Base-by-base conservation (phyloP, 2,329 filamentous ascomycete genomes). In the Massarina eburnea region DNA sequence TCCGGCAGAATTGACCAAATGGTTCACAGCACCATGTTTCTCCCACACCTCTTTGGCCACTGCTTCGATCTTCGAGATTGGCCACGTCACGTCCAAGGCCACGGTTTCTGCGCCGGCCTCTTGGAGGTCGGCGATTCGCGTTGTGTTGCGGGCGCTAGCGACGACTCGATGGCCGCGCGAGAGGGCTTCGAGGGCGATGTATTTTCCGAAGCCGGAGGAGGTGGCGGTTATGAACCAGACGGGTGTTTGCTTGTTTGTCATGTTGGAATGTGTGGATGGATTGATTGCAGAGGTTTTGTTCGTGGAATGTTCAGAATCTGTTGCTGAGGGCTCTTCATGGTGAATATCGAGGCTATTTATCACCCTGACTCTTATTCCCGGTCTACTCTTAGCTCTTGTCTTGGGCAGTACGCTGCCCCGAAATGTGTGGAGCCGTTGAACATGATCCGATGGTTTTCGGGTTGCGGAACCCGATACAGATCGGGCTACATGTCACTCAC, bases 141-240 rank as follows among this genome's bases (percentile, higher is more conserved):
- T 49, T 1, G 66, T 58, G 44, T 65, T 71, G 20, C 77, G 75
- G 7, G 73, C 70, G 8, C 73, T 71, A n/a, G 75, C 76, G 39
- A 81, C 71, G 44, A 80, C 76, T 32, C 61, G 67, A 53, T 80
- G 72, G 14, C 76, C 74, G 5, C 70, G 66, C 1, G 59, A 57
- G 40, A 78, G 72, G 26, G 68, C 72, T 19, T 71, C 66, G 14
- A 75, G 68, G 24, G 70, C 69, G 3, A 80, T 65, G 46, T 67
- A 62, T 32, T 73, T 67, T 29, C 78, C 77, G 48, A 80, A 70
- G 40, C 77, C 77, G 10, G 63, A 70, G 27, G 72, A 74, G 2
- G 71, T 70, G n/a, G 75, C 77, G 7, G 39, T 42, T 14, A 80
- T 76, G 56, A 79, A 71, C 74, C 75, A 79, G 10, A 77, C 71